Percentiles rank a stretch among this genome's conserved stretches.
phyloP scores from a whole-genome alignment of 2,329 filamentous ascomycete genomes.

The Xylariaceae sp. region DNA sequence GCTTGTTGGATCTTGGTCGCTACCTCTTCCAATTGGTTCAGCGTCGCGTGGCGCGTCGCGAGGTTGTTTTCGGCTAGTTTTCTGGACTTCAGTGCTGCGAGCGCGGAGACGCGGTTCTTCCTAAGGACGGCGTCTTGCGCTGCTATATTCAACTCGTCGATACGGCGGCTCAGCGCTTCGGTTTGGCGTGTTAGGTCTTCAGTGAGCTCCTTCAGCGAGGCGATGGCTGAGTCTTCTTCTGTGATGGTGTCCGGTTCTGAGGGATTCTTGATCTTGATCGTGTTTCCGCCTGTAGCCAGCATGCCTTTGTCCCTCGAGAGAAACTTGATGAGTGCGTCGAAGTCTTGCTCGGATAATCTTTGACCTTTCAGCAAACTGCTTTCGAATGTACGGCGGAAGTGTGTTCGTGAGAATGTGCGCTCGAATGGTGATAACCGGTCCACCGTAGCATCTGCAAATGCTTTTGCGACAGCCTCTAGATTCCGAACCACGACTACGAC shows the following conservation, averaged over 20 bases:
- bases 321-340: slow-evolving; percentile 68
- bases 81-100: slow-evolving; percentile 77
- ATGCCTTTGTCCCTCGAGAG: slow-evolving; percentile 64
- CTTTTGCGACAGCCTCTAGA: slow-evolving; percentile 56
- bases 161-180: slow-evolving; percentile 61
- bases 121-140: slow-evolving; percentile 69
- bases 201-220: slow-evolving; percentile 77
- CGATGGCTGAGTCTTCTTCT: slow-evolving; percentile 76
- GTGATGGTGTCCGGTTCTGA: slow-evolving; percentile 54
- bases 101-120: slow-evolving; percentile 72
- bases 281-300: slow-evolving; percentile 61
- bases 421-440: slow-evolving; percentile 55
- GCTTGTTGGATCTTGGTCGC: slow-evolving; percentile 84
- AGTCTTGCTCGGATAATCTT: slow-evolving; percentile 59
- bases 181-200: slow-evolving; percentile 73
- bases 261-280: slow-evolving; percentile 68
- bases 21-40: slow-evolving; percentile 79
- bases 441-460: slow-evolving; percentile 46
- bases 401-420: slow-evolving; percentile 63
- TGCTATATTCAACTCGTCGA: slow-evolving; percentile 60
- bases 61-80: slow-evolving; percentile 77
- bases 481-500: slow-evolving; percentile 67
- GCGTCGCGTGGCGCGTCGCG: slow-evolving; percentile 66
- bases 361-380: slow-evolving; percentile 46
- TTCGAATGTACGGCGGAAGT: slow-evolving; percentile 60